Base-by-base conservation (phyloP, 129 eudicot genomes). In the Tagetes erecta region DNA sequence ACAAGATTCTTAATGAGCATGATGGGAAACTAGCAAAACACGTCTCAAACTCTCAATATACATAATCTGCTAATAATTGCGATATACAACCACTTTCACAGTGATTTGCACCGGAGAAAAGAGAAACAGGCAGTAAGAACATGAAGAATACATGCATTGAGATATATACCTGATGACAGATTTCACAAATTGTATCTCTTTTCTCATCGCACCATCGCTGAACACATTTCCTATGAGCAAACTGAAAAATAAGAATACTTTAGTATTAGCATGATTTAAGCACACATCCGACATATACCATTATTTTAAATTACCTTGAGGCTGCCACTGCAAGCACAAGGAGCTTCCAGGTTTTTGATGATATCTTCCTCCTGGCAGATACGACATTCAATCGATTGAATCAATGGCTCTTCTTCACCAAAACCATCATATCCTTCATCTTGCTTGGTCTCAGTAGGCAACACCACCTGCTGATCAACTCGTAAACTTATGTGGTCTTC, bases 361-460 rank as follows among this genome's bases (percentile, higher is more conserved):
- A 74, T 85, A 58, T 90, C 96, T 68, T 90, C 96, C 78, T 90
- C 96, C 73, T 90, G 96, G 70, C 96, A 90, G 67, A 90, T 90
- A 11, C 96, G 90, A 76, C 96, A 90, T 71, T 90, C 96, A 11
- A 81, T 68, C 3, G 83, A 72, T 78, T 85, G 93, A 60, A 90
- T 67, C 68, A 85, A 72, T 38, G 92, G 89, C 67, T 83, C 87
- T 52, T 84, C 80, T 73, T 87, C 96, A 44, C 68, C 86, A 47
- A 39, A 74, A 13, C 39, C 71, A 36, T 44, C 77, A 57, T 63
- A 44, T 41, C 72, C 83, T 63, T 40, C 83, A 58, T 74, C 74
- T 38, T 76, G 73, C 63, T 79, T 63, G 33, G 64, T 71, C 64
- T 78, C 86, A 60, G 79, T 37, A 33, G 87, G 77, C 20, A 80